Evolutionary conservation across 202 grass and related monocot species (phyloP), one percentile per base, ranked within the genome.

Genomic region (Setaria italica): DNA sequence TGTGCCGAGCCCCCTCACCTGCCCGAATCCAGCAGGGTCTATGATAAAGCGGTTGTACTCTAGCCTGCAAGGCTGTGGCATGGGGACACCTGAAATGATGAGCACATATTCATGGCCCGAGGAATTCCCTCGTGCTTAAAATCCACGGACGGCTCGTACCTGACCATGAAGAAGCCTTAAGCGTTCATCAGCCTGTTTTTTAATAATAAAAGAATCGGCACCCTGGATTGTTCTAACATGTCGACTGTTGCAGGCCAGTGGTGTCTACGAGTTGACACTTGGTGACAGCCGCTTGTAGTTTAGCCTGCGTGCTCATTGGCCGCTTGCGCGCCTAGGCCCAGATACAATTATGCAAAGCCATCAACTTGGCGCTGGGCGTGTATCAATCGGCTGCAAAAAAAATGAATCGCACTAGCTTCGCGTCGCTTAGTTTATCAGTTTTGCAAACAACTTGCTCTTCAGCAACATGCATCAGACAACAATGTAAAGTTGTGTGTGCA

Each of bases 301-400:
- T 29, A 83, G 58, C 30, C 76, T 76, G 82, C 78, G 78, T 21
- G 13, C 76, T n/a, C 11, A 57, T 21, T 16, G 32, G 59, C 39
- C 78, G 12, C 32, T 57, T 33, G 71, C n/a, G 3, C 11, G 58
- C 21, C n/a, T 25, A 62, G 25, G n/a, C 9, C 65, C 25, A 62
- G 37, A 39, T 21, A 11, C 62, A 54, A 25, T 25, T 25, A 25
- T 25, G 25, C 25, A 25, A 25, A 8, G 12, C 19, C 67, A 67
- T 49, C 58, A 4, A 67, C 75, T 20, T 67, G 33, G 53, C 42
- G 37, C 5, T 41, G 39, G 5, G 39, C 39, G 39, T 41, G 62
- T 57, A 10, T 2, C 3, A 11, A 59, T 20, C 73, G 3, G 48
- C 48, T 13, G 25, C 25, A 25, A 25, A 43, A 19, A 75, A 34